Evolutionary conservation across 1,139 yeast species (phyloP), one percentile per base, ranked within the genome.

Genomic region (Yamadazyma sp.): DNA sequence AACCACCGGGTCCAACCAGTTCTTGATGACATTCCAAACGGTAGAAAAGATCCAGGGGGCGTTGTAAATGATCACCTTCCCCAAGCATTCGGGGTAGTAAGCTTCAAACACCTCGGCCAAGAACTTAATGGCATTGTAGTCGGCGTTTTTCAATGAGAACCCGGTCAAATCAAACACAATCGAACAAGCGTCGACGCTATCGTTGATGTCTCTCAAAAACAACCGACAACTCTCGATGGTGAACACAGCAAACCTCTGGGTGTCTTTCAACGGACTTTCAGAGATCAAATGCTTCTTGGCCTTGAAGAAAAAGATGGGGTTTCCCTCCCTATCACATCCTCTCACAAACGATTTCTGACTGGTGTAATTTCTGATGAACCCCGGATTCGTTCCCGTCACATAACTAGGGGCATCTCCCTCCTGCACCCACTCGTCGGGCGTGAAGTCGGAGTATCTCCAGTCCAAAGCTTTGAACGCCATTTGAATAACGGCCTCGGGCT

Each of bases 31-130:
- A 46, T 80, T 81, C 96, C 96, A 88, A 47, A 87, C 83, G 24
- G 94, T 87, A 45, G 82, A 77, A 67, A 88, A 88, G 34, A 88
- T 75, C 94, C 95, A 86, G 5, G 96, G 96, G 0, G 96, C 95
- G 50, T 84, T 84, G 64, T 88, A 95, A 46, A 88, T 80, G 54
- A 86, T 70, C 38, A 88, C 62, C 40, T 76, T 76, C 14, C 94
- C 94, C 36, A 88, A 71, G 37, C 84, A 81, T 61, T 88, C 96
- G 1, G 96, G 96, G 58, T 87, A 88, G 58, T 87, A 89, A 1
- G 88, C 88, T 64, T 88, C 95, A 56, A 88, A 86, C 45, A 87
- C 79, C 40, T 77, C 73, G 44, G 86, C 79, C 62, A 88, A 74
- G 62, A 84, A 87, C 61, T 84, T 84, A 39, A 87, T 89, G 3